These are phyloP conservation scores for Metarhizium anisopliae DNA, from an alignment of 2,329 filamentous ascomycete genomes.

Conservation along the genomic window DNA sequence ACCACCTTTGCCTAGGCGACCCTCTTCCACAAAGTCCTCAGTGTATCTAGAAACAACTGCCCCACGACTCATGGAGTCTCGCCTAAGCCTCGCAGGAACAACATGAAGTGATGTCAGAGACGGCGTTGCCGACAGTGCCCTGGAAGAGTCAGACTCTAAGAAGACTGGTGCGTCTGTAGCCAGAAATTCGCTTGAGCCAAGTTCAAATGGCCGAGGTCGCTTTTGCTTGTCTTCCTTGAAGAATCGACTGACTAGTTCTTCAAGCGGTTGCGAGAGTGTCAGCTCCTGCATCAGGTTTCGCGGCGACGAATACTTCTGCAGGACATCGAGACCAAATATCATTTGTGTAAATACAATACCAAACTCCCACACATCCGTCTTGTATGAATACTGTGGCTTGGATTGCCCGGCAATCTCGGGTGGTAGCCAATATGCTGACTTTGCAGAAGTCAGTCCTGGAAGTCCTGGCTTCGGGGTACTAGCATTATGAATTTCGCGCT, in stretches of 20 bases:
- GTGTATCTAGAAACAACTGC: conserved; percentile 63
- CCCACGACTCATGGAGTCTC: conserved; percentile 51
- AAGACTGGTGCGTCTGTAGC: conserved; percentile 55
- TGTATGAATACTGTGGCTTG: conserved; percentile 57
- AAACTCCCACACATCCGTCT: conserved; percentile 92
- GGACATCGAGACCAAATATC: conserved; percentile 75
- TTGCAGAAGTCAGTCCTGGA: conserved; percentile 49
- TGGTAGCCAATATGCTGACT: conserved; percentile 75
- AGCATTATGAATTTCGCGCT: conserved; percentile 57
- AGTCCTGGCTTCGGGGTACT: conserved; percentile 42
- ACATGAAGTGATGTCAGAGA: conserved; percentile 32
- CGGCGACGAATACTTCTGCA: conserved; percentile 72
- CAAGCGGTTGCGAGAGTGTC: conserved; percentile 62
- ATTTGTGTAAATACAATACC: conserved; percentile 89
- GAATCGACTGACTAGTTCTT: conserved; percentile 73
- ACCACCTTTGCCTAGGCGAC: conserved; percentile 81
- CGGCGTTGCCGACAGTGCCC: conserved; percentile 31
- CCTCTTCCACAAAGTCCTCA: conserved; percentile 85
- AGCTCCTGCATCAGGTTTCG: conserved; percentile 62
- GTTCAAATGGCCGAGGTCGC: conserved; percentile 70
- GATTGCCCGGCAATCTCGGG: conserved; percentile 62
- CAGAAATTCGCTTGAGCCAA: conserved; percentile 56
- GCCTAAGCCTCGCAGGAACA: conserved; percentile 41
- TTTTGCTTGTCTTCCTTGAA: conserved; percentile 81
- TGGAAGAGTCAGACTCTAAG: conserved; percentile 31